Conservation (phyloP, 495 filamentous ascomycete species). For the Tricharina praecox region DNA sequence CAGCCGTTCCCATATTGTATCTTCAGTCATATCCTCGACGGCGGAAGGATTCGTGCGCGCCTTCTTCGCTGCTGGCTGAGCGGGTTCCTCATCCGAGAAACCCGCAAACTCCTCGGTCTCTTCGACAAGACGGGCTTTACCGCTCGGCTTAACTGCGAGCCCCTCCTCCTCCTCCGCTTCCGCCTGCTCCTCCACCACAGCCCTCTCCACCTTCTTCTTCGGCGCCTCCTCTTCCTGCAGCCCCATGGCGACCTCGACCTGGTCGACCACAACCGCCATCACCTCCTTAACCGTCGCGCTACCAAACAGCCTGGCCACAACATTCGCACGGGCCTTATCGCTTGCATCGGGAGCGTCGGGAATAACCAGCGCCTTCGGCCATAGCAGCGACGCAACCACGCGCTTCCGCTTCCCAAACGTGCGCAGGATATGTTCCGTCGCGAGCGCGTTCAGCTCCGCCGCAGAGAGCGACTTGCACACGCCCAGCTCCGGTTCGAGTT, state of each 20-base stretch:
- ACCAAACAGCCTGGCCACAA: constrained; percentile 64
- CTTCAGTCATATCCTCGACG: constrained; percentile 28
- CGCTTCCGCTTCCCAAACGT: constrained; percentile 48
- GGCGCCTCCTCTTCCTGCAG: background rate
- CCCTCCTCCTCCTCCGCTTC: background rate
- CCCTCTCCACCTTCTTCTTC: constrained; percentile 28
- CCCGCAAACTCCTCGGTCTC: constrained; percentile 10
- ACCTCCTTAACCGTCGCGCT: constrained; percentile 55
- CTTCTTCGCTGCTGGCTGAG: background rate
- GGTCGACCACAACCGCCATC: constrained; percentile 43
- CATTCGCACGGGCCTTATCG: constrained; percentile 43
- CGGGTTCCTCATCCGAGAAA: constrained; percentile 24
- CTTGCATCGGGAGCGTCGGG: constrained; percentile 32
- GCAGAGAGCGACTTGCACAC: constrained; percentile 31
- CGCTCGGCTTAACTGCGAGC: background rate
- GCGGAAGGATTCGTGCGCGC: background rate
- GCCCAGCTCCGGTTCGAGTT: constrained; percentile 29
- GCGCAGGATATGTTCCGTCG: constrained; percentile 53
- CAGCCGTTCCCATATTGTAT: constrained; percentile 5
- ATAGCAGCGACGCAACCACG: constrained; percentile 45
- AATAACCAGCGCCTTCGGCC: constrained; percentile 34
- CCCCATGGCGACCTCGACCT: constrained; percentile 35
- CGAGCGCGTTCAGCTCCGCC: constrained; percentile 55
- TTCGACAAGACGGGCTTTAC: no score
- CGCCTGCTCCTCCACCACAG: background rate